A percentile compares a stretch with the other conserved stretches of the same genome.
Conservation (phyloP, 371 early-diverging fungal genomes). For the Paramicrosporidium saccamoebae region DNA sequence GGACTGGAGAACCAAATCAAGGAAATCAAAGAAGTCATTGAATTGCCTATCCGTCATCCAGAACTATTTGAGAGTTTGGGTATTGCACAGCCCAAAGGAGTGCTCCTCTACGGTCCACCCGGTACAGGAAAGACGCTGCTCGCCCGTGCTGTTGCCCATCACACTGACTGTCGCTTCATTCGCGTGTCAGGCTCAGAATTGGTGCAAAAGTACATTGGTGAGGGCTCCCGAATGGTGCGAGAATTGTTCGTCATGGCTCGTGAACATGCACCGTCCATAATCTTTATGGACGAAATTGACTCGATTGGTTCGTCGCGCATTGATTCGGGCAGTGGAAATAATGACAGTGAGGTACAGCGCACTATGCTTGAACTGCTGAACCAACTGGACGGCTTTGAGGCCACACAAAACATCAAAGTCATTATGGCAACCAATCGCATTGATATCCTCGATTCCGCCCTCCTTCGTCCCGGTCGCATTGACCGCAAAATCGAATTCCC, state of each 20-base stretch:
- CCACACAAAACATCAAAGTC: conserved; percentile 92
- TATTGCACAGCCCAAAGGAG: conserved; percentile 97
- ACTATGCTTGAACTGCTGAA: conserved; percentile 70
- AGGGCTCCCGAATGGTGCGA: conserved; percentile 95
- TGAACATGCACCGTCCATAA: conserved; percentile 91
- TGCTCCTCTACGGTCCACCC: conserved; percentile 94
- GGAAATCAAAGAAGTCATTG: conserved; percentile 97
- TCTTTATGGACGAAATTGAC: conserved; percentile 99
- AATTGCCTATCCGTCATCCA: conserved; percentile 95
- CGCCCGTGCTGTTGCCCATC: conserved; percentile 97
- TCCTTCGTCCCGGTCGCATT: conserved; percentile 91
- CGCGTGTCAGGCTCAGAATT: conserved; percentile 95
- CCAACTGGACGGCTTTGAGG: conserved; percentile 97
- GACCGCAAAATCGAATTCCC: conserved; percentile 99
- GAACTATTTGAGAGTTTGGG: conserved; percentile 97
- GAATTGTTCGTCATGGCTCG: conserved; percentile 98
- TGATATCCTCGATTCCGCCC: conserved; percentile 88
- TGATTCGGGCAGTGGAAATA: conserved; percentile 47
- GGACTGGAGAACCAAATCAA: conserved; percentile 98
- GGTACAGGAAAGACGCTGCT: conserved; percentile 98
- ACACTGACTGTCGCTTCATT: conserved; percentile 98
- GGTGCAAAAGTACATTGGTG: conserved; percentile 99
- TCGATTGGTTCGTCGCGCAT: conserved; percentile 87
- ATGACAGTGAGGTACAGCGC: conserved; percentile 88
- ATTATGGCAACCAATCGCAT: conserved; percentile 99